phyloP scores from a whole-genome alignment of 805 yeast genomes.

The Peterozyma toletana region DNA sequence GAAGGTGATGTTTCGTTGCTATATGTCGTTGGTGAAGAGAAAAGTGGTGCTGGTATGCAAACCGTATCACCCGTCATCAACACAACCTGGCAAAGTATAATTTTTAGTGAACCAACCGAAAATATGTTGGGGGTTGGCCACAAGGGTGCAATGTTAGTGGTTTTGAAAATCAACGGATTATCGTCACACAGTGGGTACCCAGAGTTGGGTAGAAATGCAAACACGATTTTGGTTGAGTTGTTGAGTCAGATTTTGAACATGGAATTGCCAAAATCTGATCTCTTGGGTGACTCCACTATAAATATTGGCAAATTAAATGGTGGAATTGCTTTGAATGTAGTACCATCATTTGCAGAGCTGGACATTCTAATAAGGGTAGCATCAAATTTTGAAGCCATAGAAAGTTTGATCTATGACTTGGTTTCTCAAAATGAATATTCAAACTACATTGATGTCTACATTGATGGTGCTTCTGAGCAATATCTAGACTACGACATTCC shows the following conservation, averaged over 20 bases:
- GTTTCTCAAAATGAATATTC: not conserved
- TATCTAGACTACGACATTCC: slow-evolving; percentile 26
- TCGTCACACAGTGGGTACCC: slow-evolving; percentile 70
- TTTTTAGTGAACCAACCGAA: slow-evolving; percentile 76
- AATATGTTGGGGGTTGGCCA: slow-evolving; percentile 63
- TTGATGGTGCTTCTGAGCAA: slow-evolving; percentile 3
- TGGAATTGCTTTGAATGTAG: slow-evolving; percentile 62
- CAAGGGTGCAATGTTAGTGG: slow-evolving; percentile 45
- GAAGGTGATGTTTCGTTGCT: slow-evolving; percentile 54
- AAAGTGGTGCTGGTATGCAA: slow-evolving; percentile 58
- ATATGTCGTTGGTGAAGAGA: slow-evolving; percentile 68
- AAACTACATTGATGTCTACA: not conserved
- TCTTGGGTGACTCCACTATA: slow-evolving; percentile 54
- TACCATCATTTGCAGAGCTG: slow-evolving; percentile 53
- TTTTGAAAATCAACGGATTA: slow-evolving; percentile 41
- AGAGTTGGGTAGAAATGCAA: slow-evolving; percentile 57
- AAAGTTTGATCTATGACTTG: not conserved
- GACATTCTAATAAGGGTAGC: slow-evolving; percentile 47
- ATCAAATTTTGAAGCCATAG: slow-evolving; percentile 10
- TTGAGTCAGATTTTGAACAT: slow-evolving; percentile 35
- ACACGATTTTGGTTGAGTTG: slow-evolving; percentile 44
- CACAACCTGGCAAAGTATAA: slow-evolving; percentile 48
- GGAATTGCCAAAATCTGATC: slow-evolving; percentile 40
- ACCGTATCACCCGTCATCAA: slow-evolving; percentile 30
- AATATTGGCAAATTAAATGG: slow-evolving; percentile 53